phyloP scores from a whole-genome alignment of 1,284 basidiomycete genomes.

The Pisolithus thermaeus region DNA sequence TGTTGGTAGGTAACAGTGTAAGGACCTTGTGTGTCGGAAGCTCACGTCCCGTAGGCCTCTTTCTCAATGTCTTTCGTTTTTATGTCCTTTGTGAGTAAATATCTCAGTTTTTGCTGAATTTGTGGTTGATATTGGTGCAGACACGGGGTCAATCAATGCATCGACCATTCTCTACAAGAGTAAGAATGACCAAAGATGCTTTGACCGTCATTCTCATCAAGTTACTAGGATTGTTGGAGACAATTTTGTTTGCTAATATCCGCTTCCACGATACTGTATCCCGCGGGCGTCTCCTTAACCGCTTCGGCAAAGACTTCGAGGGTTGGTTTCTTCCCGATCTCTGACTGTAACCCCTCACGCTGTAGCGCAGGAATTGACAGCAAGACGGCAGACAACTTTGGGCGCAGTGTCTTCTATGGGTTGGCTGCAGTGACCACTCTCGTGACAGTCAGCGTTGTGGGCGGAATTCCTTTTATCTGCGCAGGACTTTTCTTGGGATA shows the following conservation, averaged over 20 bases:
- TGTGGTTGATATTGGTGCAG: conserved; percentile 27
- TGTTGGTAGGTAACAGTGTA: conserved; percentile 25
- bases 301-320: conserved; percentile 94
- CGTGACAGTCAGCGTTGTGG: conserved; percentile 76
- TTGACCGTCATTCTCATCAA: conserved; percentile 11
- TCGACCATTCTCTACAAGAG: conserved; percentile 67
- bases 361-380: conserved; percentile 71
- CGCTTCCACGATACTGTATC: conserved; percentile 93
- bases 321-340: conserved; percentile 35
- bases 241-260: conserved; percentile 85
- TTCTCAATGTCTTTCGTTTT: conserved; percentile 62
- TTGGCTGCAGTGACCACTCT: conserved; percentile 59
- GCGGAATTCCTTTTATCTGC: conserved; percentile 69
- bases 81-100: conserved; percentile 53
- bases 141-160: conserved; percentile 65
- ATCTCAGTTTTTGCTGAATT: background rate
- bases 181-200: conserved; percentile 26
- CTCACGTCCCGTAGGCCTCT: conserved; percentile 39
- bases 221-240: conserved; percentile 62
- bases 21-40: background rate
- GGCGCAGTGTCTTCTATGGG: conserved; percentile 62
- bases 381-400: conserved; percentile 80
- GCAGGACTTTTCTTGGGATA: conserved; percentile 54
- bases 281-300: conserved; percentile 79
- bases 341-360: background rate